Percentiles rank a stretch among this genome's conserved stretches.
Conservation (phyloP, 1,284 basidiomycete species). For the Sutorius eximius region DNA sequence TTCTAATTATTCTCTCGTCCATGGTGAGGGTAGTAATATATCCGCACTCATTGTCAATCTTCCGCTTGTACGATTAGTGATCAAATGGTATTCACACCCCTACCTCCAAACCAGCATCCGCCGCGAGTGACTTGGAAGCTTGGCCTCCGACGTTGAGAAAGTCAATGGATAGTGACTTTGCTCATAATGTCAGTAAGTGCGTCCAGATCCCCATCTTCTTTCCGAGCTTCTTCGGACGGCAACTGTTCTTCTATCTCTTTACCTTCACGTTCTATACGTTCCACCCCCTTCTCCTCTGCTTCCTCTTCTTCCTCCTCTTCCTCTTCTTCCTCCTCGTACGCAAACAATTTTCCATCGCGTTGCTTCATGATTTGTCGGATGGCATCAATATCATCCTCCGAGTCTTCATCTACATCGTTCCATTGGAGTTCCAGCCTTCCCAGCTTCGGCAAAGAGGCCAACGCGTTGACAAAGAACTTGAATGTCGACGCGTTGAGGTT, state of each 20-base stretch:
- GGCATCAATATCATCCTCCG: conserved; percentile 63
- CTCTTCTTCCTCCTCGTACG: conserved; percentile 76
- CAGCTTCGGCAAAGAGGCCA: conserved; percentile 61
- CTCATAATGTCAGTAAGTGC: conserved; percentile 62
- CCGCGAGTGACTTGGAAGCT: neutral
- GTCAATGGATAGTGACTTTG: conserved; percentile 50
- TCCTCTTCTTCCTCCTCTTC: conserved; percentile 51
- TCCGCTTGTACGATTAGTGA: conserved; percentile 14
- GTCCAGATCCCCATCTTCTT: conserved; percentile 44
- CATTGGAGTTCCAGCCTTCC: conserved; percentile 81
- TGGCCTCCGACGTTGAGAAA: neutral
- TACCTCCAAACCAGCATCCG: neutral
- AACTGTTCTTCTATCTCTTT: conserved; percentile 38
- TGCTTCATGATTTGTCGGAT: conserved; percentile 63
- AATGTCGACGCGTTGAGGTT: conserved; percentile 79
- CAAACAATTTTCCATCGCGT: conserved; percentile 62
- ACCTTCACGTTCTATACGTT: conserved; percentile 23
- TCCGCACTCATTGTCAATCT: conserved; percentile 1
- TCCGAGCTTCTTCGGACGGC: conserved; percentile 21
- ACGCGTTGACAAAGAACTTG: conserved; percentile 63
- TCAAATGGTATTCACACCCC: conserved; percentile 27
- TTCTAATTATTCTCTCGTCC: conserved; percentile 5
- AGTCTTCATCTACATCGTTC: conserved; percentile 84
- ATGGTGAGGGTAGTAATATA: neutral
- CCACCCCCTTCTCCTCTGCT: conserved; percentile 39